Evolutionary conservation across 805 yeast genomes (phyloP), one percentile per base, ranked within the genome.

Genomic region (Saccharomycopsis sp.): DNA sequence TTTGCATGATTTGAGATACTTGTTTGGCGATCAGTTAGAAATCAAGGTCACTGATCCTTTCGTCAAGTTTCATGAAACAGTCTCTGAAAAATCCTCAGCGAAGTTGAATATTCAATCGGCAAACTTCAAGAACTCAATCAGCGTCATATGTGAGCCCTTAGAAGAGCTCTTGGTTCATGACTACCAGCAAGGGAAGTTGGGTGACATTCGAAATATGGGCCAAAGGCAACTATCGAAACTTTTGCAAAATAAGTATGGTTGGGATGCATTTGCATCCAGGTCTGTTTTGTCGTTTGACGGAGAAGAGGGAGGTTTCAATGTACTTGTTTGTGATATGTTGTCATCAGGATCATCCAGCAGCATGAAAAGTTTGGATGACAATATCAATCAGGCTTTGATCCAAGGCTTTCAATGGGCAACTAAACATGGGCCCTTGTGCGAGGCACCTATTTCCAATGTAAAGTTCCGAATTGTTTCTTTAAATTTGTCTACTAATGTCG

Each of bases 381-480:
- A n/a, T n/a, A n/a, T n/a, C n/a, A n/a, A n/a, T n/a, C n/a, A 72
- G 5, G 64, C 75, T 2, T 69, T 88, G 1, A 60, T 64, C 2
- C 80, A 78, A 50, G 98, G 97, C 0, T 92, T 89, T 60, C 69
- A 72, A 51, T 83, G 95, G 92, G 80, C 81, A 2, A 67, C 73
- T 0, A 67, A 75, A 42, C 95, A 84, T 52, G 98, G 98, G 0
- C 98, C 99, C 0, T 63, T 92, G n/a, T 77, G 94, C 47, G 95
- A 82, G 46, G 96, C 86, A 54, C 79, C 83, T 0, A 66, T 92
- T 5, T 62, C 83, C 39, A 71, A 77, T 40, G 74, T 79, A 4
- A 76, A 73, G 48, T 86, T 92, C 58, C 74, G 75, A 41, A 67
- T 92, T 30, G 65, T 85, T 35, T 84, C 78, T 42, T 72, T 75